Evolutionary conservation across 2,329 filamentous ascomycete genomes (phyloP), one percentile per base, ranked within the genome.

Genomic region (Albophoma yamanashiensis): DNA sequence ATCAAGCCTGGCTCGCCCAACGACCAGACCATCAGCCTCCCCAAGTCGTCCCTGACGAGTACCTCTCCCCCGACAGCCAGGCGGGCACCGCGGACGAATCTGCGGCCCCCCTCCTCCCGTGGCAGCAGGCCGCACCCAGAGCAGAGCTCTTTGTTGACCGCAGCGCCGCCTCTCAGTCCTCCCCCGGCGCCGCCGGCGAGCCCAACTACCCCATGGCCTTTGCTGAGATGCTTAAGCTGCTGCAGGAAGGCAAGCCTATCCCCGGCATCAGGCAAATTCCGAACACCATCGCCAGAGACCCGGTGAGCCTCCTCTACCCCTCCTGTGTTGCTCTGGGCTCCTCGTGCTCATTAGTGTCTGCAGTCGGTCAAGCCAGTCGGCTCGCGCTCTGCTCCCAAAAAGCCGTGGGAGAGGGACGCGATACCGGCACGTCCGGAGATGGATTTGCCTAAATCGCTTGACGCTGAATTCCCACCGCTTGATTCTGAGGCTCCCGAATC

Each of bases 221-320:
- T 72, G 88, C 89, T 9, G 86, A 93, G 65, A 91, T 97, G 63
- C 87, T 96, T 59, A 88, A 91, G 67, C 82, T 96, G 59, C 89
- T 97, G 59, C 89, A 90, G 31, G 87, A 85, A 36, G 91, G 91
- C 58, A 86, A 91, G 66, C 87, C 89, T 0, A 88, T 97, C 52
- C 91, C 92, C 1, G 92, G 92, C 0, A 95, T 97, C 68, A 86
- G 87, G 66, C 85, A 96, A 64, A 93, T 97, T 58, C 91, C 92
- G 5, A 84, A 91, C 65, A 94, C 88, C 0, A 78, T 96, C 6
- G 78, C 92, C 25, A 80, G 85, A 59, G 88, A 88, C 5, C 83
- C 90, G 62, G 87, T 89, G 62, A 82, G 79, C 68, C 20, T 9
- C 8, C 20, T 12, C 1, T 17, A 11, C 14, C 17, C 12, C 45